Base-by-base conservation (phyloP, 768 basidiomycete species). In the Rubroboletus satanas region DNA sequence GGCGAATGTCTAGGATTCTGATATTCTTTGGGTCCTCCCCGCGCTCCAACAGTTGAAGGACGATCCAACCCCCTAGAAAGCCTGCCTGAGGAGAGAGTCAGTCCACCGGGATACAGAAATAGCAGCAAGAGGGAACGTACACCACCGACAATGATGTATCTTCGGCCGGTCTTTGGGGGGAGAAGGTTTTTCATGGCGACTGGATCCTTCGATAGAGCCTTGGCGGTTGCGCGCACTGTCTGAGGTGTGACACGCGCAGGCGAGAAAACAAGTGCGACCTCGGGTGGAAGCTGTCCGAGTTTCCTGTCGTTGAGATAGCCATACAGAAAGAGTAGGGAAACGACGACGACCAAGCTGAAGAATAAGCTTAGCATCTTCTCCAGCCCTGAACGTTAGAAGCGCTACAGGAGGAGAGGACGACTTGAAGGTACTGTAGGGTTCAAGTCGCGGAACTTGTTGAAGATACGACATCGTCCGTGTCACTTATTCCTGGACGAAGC, bases 1-100 rank as follows among this genome's bases (percentile, higher is more conserved):
- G 65, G n/a, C 79, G 78, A 37, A 90, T 74, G 67, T 91, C 89
- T 33, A 90, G 61, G 2, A 91, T 70, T 15, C 88, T 77, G 15
- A 90, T 88, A 14, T 72, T 74, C 37, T 71, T 74, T 0, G 85
- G 83, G 56, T 87, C 78, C 68, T 91, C 89, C 1, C 89, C 89
- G 2, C 89, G 81, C 49, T 83, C 75, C 4, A 90, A 55, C 2
- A 91, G 73, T 42, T 87, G 82, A 0, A 82, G 73, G 4, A 85
- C 83, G 36, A 91, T 83, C 89, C 89, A 91, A 7, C 87, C 85
- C 12, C 88, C 88, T 4, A 90, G 69, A 55, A 90, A 89, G 1
- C 88, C 88, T 5, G 83, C 81, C 88, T 89, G 33, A 45, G 28
- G 26, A 29, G 11, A 48, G 1, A 35, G 36, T 59, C 26, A 48